Evolutionary conservation across 1,139 yeast genomes (phyloP), one percentile per base, ranked within the genome.

Genomic region (Chernovozyma sophiae-reginae): DNA sequence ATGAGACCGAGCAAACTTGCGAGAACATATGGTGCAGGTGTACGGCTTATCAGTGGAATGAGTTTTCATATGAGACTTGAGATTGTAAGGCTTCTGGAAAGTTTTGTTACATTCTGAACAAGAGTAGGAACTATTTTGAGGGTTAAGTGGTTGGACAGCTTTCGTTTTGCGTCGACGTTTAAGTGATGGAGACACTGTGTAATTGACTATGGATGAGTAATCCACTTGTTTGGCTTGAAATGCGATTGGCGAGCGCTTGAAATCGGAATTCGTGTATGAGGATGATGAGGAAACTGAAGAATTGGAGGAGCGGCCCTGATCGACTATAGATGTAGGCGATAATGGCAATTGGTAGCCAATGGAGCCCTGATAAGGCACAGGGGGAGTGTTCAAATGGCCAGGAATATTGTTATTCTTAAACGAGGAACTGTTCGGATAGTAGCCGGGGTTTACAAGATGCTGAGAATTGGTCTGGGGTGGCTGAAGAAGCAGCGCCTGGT

Each of bases 31-130:
- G 19, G 64, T 53, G 47, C 82, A 77, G 37, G 65, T 61, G 52
- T 56, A 76, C 1, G 82, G 82, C 42, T 72, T 72, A 23, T 73
- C 81, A n/a, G 63, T 58, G 4, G 78, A 72, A 52, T 77, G 82
- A 1, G 80, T 71, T 44, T 69, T 73, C 69, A 71, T 65, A 50
- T 77, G 82, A 15, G 75, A 68, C 47, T 74, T 74, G 38, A 77
- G 58, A 49, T 77, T 77, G 55, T 77, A 77, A 8, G 77, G 77
- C 45, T 74, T 73, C 42, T 65, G 70, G 51, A 77, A 77, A 4
- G 63, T 62, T 49, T 75, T 77, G 7, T 64, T 68, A 51, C 82
- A 77, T 13, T 61, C 54, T 10, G 60, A 55, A 48, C 82, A 77
- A 2, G 69, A 65, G 47, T 62, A 72, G 4, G 49, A 33, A 16